Conservation (phyloP, 129 eudicot genomes). For the Logfia minima region DNA sequence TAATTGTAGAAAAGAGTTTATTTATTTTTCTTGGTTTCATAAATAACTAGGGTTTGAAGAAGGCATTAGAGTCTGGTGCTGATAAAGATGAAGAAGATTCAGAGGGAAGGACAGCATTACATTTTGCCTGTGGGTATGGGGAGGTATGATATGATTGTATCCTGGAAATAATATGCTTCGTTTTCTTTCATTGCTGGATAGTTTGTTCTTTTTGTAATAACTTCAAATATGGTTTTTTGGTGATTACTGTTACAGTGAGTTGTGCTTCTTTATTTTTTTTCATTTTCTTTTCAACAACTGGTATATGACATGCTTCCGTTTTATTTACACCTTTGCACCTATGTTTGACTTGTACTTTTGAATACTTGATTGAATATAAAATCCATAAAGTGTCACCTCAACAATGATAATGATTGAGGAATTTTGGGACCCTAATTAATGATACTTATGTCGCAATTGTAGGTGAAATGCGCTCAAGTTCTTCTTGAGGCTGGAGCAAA, state of each 20-base stretch:
- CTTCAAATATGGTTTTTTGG: background rate
- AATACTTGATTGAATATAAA: background rate
- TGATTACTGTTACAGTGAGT: background rate
- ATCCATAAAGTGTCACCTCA: background rate
- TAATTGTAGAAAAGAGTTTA: conserved; percentile 6
- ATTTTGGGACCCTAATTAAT: background rate
- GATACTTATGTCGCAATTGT: conserved; percentile 19
- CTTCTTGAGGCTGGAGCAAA: conserved; percentile 95
- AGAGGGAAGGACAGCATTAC: conserved; percentile 97
- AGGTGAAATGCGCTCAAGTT: conserved; percentile 82
- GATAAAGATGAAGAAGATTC: conserved; percentile 96
- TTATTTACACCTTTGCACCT: background rate
- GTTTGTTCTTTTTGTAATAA: background rate
- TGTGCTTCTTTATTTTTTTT: background rate
- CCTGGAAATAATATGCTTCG: background rate
- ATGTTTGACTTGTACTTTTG: background rate
- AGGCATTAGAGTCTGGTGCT: conserved; percentile 77
- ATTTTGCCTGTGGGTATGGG: conserved; percentile 94
- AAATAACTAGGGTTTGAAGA: conserved; percentile 67
- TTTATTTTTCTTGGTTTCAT: conserved; percentile 17
- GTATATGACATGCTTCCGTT: background rate
- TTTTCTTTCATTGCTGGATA: background rate
- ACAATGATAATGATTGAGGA: background rate
- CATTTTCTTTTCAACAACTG: background rate
- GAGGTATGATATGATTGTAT: conserved; percentile 51